Evolutionary conservation across 208 protist genomes (phyloP).

Genomic region (Trypanosoma conorhini): DNA sequence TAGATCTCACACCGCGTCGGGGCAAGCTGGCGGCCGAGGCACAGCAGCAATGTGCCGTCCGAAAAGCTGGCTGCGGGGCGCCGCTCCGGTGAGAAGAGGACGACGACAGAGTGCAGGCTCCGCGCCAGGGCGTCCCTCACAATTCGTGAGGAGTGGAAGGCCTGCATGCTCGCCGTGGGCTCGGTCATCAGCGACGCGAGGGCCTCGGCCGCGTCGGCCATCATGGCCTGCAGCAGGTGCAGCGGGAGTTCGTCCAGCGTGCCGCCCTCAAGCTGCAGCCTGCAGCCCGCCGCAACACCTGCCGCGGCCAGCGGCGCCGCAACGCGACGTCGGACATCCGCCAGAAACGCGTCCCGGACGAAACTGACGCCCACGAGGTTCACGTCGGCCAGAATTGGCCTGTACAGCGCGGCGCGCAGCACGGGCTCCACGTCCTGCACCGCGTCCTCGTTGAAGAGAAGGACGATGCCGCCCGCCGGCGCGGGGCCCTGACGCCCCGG

Average conservation of each 20-base stretch:
- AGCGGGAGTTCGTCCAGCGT: conserved; percentile 53
- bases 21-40: conserved; percentile 40
- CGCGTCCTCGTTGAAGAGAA: conserved; percentile 54
- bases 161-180: conserved; percentile 20
- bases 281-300: conserved; percentile 37
- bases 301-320: background rate
- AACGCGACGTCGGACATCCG: background rate
- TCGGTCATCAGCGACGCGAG: conserved; percentile 27
- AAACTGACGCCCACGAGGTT: conserved; percentile 64
- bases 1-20: conserved; percentile 55
- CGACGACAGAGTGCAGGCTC: conserved; percentile 46
- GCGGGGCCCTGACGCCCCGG: background rate
- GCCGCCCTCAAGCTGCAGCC: conserved; percentile 67
- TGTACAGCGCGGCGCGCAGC: conserved; percentile 42
- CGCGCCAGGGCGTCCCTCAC: conserved; percentile 44
- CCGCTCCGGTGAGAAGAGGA: conserved; percentile 67
- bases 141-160: conserved; percentile 58
- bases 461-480: conserved; percentile 6
- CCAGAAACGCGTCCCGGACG: conserved; percentile 55
- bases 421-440: conserved; percentile 43
- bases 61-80: conserved; percentile 43
- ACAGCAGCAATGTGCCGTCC: conserved; percentile 73
- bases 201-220: conserved; percentile 41
- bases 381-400: conserved; percentile 48
- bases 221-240: conserved; percentile 41